Base-by-base conservation (phyloP, 2,329 filamentous ascomycete genomes). In the Onygena corvina region DNA sequence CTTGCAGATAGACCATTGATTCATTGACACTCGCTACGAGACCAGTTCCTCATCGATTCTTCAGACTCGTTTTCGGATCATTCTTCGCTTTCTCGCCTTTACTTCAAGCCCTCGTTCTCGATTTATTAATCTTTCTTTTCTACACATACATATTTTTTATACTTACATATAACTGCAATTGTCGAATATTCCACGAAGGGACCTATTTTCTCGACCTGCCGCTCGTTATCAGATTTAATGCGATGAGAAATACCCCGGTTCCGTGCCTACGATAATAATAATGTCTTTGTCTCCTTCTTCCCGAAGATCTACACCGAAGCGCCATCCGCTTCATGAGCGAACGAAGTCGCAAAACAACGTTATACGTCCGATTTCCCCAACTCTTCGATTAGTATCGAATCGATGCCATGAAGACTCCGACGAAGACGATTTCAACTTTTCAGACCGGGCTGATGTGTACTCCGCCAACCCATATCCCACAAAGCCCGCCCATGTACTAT, bases 251-350 rank as follows among this genome's bases (percentile, higher is more conserved):
- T 42, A n/a, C 4, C 4, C 21, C 21, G 38, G 16, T n/a, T 14
- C n/a, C 21, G 21, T 7, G 8, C 12, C 42, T 30, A 31, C 30
- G 27, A 31, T 33, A 31, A 46, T 21, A 31, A 44, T 44, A 44
- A 44, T 44, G 38, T 25, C 38, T n/a, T 44, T 47, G 46, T 47
- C 46, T 64, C 52, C 25, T 46, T 48, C 44, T 23, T 46, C 25
- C 50, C 61, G 35, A 53, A 56, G 50, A 54, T 56, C 59, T 40
- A 54, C 62, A 33, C 64, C 67, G 29, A 61, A 56, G 57, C 63
- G 70, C 55, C 64, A 62, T 56, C 66, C 67, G 50, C 65, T 73
- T 47, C 67, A 71, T 59, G 70, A 73, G 59, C 66, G 69, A 54
- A 68, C 61, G 20, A 63, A 64, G 33, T 72, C 71, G 25, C 66